These are phyloP conservation scores for Hordeum marinum DNA, from an alignment of 176 grass and related monocot species.

Conservation along the genomic window DNA sequence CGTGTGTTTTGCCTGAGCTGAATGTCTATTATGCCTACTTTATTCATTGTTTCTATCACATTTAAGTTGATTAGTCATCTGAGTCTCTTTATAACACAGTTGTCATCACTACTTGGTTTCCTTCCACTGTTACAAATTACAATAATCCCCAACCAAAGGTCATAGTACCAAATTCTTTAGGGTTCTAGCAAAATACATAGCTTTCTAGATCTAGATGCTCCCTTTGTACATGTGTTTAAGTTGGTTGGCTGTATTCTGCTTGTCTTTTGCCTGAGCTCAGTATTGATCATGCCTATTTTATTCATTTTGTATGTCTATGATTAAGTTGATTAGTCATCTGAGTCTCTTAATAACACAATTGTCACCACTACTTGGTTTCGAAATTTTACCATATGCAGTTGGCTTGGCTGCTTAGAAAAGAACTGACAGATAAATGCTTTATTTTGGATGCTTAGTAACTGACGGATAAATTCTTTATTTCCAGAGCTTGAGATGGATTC, in stretches of 20 bases:
- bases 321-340: neutral
- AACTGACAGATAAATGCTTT: neutral
- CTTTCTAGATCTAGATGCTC: neutral
- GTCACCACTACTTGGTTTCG: neutral
- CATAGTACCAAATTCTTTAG: neutral
- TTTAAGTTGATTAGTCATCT: neutral
- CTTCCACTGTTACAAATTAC: neutral
- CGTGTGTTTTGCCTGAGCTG: neutral
- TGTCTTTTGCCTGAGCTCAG: neutral
- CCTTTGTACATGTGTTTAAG: neutral
- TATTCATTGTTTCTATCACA: neutral
- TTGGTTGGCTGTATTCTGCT: neutral
- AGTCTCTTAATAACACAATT: neutral
- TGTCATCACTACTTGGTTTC: neutral
- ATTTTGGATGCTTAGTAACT: slow-evolving; percentile 11
- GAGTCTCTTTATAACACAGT: neutral
- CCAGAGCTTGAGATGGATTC: slow-evolving; percentile 86
- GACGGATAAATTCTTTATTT: neutral
- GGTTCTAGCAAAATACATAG: neutral
- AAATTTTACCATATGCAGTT: neutral
- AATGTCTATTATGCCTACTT: neutral
- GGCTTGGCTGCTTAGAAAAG: neutral
- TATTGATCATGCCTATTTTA: neutral
- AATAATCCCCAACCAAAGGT: too few relatives aligned
- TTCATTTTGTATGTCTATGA: neutral